phyloP scores from a whole-genome alignment of 768 basidiomycete species.

The Amanita exitialis region DNA sequence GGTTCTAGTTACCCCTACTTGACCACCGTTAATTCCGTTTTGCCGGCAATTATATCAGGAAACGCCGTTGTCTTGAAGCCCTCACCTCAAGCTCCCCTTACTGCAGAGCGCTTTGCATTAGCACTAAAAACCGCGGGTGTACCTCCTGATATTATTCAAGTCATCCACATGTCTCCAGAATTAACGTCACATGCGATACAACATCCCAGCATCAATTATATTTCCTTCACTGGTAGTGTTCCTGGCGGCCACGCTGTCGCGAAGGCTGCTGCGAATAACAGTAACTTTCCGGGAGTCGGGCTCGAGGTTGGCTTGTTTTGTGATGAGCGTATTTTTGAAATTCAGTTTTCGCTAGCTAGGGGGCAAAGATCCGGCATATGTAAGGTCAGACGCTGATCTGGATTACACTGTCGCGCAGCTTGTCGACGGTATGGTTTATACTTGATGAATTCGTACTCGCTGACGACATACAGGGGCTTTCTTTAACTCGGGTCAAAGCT shows the following conservation, averaged over 20 bases:
- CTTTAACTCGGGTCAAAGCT: conserved; percentile 98
- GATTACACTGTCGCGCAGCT: conserved; percentile 77
- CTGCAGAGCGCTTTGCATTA: conserved; percentile 68
- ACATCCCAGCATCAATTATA: conserved; percentile 64
- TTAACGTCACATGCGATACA: conserved; percentile 52
- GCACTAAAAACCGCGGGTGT: conserved; percentile 72
- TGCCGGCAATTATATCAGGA: conserved; percentile 86
- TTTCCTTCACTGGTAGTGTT: conserved; percentile 88
- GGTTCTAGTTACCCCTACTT: conserved; percentile 77
- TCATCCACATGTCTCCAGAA: conserved; percentile 60
- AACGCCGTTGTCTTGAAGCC: conserved; percentile 92
- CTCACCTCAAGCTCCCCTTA: conserved; percentile 90
- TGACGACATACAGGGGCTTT: conserved; percentile 51
- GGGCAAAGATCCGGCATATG: conserved; percentile 97
- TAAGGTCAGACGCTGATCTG: conserved; percentile 77
- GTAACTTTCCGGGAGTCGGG: conserved; percentile 78
- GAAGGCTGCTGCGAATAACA: conserved; percentile 50
- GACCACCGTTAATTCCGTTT: conserved; percentile 80
- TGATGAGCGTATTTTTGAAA: neutral
- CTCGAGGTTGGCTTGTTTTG: conserved; percentile 50
- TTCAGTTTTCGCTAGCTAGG: conserved; percentile 50
- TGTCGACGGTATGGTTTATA: conserved; percentile 64
- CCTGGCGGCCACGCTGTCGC: conserved; percentile 66
- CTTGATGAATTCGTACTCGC: neutral
- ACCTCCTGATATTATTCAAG: conserved; percentile 63